These are phyloP conservation scores for Gaultheria prostrata DNA, from an alignment of 148 eudicot genomes.

Conservation along the genomic window DNA sequence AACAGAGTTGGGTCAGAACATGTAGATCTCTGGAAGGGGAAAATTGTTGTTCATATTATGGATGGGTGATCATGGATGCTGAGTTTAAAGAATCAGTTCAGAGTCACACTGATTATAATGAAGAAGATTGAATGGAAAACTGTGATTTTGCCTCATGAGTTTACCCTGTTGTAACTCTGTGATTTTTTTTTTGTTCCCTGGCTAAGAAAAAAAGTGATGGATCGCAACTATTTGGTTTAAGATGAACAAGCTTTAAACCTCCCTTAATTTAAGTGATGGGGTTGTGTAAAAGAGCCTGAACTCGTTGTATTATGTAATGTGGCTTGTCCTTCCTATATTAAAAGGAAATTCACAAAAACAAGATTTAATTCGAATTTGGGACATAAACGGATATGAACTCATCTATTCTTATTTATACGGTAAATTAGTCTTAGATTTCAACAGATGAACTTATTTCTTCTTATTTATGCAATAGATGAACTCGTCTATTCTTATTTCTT, in stretches of 20 bases:
- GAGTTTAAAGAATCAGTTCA: slow-evolving; percentile 61
- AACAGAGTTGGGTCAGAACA: slow-evolving; percentile 50
- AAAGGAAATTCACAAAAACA: too few relatives aligned
- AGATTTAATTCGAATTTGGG: too few relatives aligned
- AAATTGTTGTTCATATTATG: slow-evolving; percentile 66
- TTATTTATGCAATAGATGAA: too few relatives aligned
- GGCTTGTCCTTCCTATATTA: too few relatives aligned
- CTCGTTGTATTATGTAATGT: too few relatives aligned
- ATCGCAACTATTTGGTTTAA: not conserved
- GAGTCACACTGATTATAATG: slow-evolving; percentile 40
- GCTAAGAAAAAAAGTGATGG: not conserved
- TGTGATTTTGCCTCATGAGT: not conserved
- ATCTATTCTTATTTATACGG: too few relatives aligned
- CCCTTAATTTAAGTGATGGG: not conserved
- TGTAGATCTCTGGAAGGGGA: slow-evolving; percentile 48
- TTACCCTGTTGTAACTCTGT: not conserved
- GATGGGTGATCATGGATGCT: slow-evolving; percentile 88
- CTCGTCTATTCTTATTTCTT: too few relatives aligned
- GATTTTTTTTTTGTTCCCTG: not conserved
- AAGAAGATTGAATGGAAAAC: slow-evolving; percentile 23
- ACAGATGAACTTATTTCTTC: too few relatives aligned
- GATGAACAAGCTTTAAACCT: not conserved
- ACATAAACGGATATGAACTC: too few relatives aligned
- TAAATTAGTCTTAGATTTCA: too few relatives aligned
- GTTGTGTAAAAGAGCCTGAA: too few relatives aligned